These are phyloP conservation scores for Populus hybrid DNA, from an alignment of 441 rosid species.

Conservation along the genomic window DNA sequence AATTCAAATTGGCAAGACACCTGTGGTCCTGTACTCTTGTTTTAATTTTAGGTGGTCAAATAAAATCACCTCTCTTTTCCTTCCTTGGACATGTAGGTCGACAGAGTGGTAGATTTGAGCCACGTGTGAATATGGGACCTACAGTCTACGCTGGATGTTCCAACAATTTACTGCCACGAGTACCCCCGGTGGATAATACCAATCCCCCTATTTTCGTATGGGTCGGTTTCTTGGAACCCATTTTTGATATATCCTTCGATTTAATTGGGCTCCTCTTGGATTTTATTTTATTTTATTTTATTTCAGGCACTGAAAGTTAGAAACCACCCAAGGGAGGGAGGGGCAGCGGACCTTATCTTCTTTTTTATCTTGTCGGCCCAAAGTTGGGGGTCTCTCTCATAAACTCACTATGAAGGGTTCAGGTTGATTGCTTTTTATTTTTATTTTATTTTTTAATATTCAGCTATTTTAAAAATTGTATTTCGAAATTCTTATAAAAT, in stretches of 20 bases:
- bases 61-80: not conserved
- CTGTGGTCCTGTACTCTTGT: no score
- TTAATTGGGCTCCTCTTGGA: not conserved
- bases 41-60: no score
- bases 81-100: slow-evolving; percentile 2
- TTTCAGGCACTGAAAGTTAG: not conserved
- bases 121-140: slow-evolving; percentile 33
- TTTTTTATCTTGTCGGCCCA: slow-evolving; percentile 31
- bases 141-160: not conserved
- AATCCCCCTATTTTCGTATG: not conserved
- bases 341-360: slow-evolving; percentile 11
- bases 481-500: no score
- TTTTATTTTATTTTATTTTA: no score
- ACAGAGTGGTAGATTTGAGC: slow-evolving; percentile 16
- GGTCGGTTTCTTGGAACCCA: not conserved
- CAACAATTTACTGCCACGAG: slow-evolving; percentile 42
- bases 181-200: slow-evolving; percentile 32
- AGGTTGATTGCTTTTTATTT: no score
- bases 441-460: no score
- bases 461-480: no score
- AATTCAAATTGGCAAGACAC: no score
- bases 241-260: not conserved
- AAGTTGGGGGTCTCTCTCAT: slow-evolving; percentile 15
- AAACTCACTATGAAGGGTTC: no score
- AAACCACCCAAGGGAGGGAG: not conserved